Percentiles rank a stretch among this genome's conserved stretches.
Conservation (phyloP, 257 asterid species). For the Scutellaria minor region DNA sequence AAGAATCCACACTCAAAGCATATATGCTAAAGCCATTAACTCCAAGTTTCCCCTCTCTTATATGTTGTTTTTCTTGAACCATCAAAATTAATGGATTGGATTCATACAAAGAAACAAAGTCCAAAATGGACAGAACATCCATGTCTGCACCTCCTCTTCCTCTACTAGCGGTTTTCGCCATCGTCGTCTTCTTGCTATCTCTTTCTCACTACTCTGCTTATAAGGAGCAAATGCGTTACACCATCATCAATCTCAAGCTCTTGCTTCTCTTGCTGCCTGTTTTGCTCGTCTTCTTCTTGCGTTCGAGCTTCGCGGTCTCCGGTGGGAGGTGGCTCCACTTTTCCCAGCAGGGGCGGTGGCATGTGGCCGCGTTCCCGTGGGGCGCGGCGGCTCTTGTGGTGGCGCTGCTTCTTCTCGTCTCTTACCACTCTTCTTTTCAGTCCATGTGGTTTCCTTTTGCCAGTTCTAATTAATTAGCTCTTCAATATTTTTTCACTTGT, state of each 20-base stretch:
- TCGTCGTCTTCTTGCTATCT: conserved; percentile 59
- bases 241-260: conserved; percentile 50
- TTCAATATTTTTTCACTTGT: too few species aligned
- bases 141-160: conserved; percentile 67
- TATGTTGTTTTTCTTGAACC: background rate
- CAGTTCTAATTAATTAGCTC: conserved; percentile 43
- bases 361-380: conserved; percentile 60
- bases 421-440: conserved; percentile 63
- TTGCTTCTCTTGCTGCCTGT: conserved; percentile 52
- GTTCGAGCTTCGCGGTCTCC: conserved; percentile 37
- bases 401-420: conserved; percentile 57
- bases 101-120: conserved; percentile 45
- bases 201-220: conserved; percentile 56
- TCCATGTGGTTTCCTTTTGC: conserved; percentile 57
- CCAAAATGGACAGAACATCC: conserved; percentile 58
- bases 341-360: conserved; percentile 35
- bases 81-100: conserved; percentile 51
- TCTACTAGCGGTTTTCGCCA: conserved; percentile 52
- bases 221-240: conserved; percentile 51
- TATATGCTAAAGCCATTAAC: conserved; percentile 55
- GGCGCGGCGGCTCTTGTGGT: conserved; percentile 54
- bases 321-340: conserved; percentile 42
- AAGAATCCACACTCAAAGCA: conserved; percentile 62
- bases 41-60: too few species aligned
- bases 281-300: conserved; percentile 44